A percentile compares a stretch with the other conserved stretches of the same genome.
Conservation (phyloP, 2,329 filamentous ascomycete genomes). For the Claviceps pazoutovae region DNA sequence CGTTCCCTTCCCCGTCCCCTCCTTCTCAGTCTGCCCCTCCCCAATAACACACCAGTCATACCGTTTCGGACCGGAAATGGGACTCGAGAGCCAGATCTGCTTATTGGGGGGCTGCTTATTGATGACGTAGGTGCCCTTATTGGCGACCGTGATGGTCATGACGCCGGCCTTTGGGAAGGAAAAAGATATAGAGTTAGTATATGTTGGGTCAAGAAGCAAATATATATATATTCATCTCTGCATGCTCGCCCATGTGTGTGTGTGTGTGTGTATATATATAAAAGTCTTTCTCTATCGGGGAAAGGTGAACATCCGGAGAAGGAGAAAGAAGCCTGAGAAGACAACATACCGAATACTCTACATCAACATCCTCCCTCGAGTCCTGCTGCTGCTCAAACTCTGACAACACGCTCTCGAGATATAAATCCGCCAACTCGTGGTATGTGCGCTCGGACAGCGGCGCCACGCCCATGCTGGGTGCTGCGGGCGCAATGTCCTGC, state of each 20-base stretch:
- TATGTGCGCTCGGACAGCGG: conserved; percentile 59
- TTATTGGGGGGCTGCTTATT: conserved; percentile 99
- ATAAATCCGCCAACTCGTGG: conserved; percentile 62
- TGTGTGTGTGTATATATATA: no score
- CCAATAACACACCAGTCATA: conserved; percentile 75
- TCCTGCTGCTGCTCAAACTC: conserved; percentile 66
- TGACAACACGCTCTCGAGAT: conserved; percentile 44
- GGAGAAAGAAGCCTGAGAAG: background rate
- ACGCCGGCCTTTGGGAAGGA: conserved; percentile 56
- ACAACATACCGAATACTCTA: conserved; percentile 68
- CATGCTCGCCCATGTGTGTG: no score
- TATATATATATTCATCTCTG: conserved; percentile 1
- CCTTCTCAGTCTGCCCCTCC: conserved; percentile 60
- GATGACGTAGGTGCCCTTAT: conserved; percentile 73
- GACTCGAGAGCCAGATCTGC: conserved; percentile 93
- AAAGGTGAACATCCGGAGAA: no score
- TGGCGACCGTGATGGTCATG: conserved; percentile 57
- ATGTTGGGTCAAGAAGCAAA: no score
- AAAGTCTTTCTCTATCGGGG: no score
- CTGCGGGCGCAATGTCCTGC: conserved; percentile 22
- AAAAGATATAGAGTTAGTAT: no score
- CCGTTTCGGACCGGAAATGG: conserved; percentile 79
- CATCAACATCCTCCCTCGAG: conserved; percentile 59
- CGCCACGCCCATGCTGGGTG: conserved; percentile 35
- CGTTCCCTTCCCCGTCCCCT: conserved; percentile 56